Percentiles rank a stretch among this genome's conserved stretches.
These are phyloP conservation scores for Brasenia schreberi DNA, from an alignment of 164 flowering plant genomes.

Conservation along the genomic window DNA sequence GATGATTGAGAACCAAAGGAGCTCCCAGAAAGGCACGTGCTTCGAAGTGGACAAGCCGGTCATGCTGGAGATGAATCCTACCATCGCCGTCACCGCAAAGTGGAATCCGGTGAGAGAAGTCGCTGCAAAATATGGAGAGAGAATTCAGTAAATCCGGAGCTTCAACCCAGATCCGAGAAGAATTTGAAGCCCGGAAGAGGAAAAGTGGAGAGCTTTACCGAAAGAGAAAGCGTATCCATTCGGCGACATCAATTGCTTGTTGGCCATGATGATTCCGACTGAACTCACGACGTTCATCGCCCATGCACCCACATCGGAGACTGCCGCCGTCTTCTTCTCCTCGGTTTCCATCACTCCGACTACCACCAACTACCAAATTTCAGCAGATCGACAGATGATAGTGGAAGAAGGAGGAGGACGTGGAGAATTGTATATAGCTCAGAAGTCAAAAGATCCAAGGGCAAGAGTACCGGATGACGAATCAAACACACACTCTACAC, in stretches of 20 bases:
- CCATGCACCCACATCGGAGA: constrained; percentile 89
- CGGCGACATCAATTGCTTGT: constrained; percentile 84
- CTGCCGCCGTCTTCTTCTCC: constrained; percentile 39
- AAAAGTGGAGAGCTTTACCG: constrained; percentile 27
- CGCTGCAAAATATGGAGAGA: constrained; percentile 19
- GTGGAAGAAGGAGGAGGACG: too few species aligned
- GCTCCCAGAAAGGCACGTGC: constrained; percentile 91
- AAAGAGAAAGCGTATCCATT: constrained; percentile 65
- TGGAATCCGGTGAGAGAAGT: constrained; percentile 89
- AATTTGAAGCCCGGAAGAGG: neutral
- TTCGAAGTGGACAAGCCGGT: constrained; percentile 70
- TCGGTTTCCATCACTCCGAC: constrained; percentile 22
- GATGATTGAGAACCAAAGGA: constrained; percentile 85
- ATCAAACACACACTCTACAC: too few species aligned
- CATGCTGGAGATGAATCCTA: constrained; percentile 74
- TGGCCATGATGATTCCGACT: constrained; percentile 90
- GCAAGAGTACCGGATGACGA: too few species aligned
- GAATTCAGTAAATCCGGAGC: constrained; percentile 7
- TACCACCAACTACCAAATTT: too few species aligned
- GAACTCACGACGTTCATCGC: constrained; percentile 83
- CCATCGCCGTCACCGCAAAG: constrained; percentile 78
- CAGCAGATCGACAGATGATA: too few species aligned
- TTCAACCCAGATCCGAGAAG: constrained; percentile 1
- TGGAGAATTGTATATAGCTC: too few species aligned
- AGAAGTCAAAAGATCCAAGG: too few species aligned